phyloP scores from a whole-genome alignment of 768 basidiomycete genomes.

The Heimioporus sp. region DNA sequence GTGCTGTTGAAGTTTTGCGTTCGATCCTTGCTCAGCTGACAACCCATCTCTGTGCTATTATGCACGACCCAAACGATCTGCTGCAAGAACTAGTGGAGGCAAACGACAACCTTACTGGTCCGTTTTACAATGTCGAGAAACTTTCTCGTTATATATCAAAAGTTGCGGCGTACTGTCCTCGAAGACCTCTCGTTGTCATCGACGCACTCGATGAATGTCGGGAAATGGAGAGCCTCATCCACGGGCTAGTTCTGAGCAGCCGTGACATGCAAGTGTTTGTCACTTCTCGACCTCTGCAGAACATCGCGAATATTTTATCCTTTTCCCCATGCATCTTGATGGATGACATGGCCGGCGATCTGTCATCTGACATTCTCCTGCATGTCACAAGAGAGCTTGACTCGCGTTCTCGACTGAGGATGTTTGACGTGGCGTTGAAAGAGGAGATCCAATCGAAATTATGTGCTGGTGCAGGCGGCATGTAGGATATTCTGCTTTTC shows the following conservation, averaged over 20 bases:
- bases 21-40: constrained; percentile 20
- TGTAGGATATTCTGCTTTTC: constrained; percentile 6
- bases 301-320: constrained; percentile 1
- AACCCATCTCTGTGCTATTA: not conserved
- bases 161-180: not conserved
- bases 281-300: constrained; percentile 9
- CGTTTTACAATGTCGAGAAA: constrained; percentile 2
- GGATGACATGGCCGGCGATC: not conserved
- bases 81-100: constrained; percentile 7
- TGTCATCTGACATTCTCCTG: constrained; percentile 9
- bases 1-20: constrained; percentile 13
- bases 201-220: constrained; percentile 25
- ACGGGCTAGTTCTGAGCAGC: not conserved
- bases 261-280: constrained; percentile 1
- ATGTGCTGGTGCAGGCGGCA: constrained; percentile 14
- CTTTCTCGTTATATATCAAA: constrained; percentile 1
- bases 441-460: constrained; percentile 6
- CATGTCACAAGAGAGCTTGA: constrained; percentile 11
- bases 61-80: not conserved
- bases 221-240: constrained; percentile 7
- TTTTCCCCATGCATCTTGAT: constrained; percentile 9
- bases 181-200: constrained; percentile 11
- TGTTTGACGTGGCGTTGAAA: not conserved
- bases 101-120: not conserved
- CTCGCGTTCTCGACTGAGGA: constrained; percentile 3